Conservation (phyloP, 352 stramenopile species). For the Phytophthora syringae region DNA sequence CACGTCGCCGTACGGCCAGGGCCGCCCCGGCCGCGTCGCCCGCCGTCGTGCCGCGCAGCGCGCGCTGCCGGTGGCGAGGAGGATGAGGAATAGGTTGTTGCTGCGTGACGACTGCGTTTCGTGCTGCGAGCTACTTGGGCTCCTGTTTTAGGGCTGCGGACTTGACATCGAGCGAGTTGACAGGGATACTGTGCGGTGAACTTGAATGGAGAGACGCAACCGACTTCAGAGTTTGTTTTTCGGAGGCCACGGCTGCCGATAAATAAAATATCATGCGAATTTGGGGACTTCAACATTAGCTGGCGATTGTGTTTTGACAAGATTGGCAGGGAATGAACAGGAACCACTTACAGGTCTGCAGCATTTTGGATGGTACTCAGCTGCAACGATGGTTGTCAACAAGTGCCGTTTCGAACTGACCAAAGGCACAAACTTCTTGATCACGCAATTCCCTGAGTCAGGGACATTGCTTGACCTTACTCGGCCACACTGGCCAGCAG, state of each 20-base stretch:
- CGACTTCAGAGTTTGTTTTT: conserved; percentile 38
- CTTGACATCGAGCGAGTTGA: too few species aligned
- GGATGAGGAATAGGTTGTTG: conserved; percentile 82
- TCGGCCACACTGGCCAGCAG: conserved; percentile 30
- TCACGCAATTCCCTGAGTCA: too few species aligned
- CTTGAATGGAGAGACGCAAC: not conserved
- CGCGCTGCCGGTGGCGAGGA: conserved; percentile 90
- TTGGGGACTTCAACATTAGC: conserved; percentile 59
- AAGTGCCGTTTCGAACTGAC: too few species aligned
- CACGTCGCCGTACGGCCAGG: conserved; percentile 98
- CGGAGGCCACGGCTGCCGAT: conserved; percentile 35
- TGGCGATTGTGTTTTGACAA: conserved; percentile 1
- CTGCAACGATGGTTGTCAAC: too few species aligned
- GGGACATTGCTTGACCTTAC: too few species aligned
- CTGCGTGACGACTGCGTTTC: conserved; percentile 31
- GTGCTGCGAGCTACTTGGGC: conserved; percentile 23
- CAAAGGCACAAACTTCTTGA: too few species aligned
- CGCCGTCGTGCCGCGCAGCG: conserved; percentile 94
- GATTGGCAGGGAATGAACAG: not conserved
- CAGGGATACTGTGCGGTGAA: not conserved
- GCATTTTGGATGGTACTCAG: too few species aligned
- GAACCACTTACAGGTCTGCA: not conserved
- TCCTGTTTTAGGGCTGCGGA: conserved; percentile 22
- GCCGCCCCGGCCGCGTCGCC: conserved; percentile 95
- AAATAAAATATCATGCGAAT: conserved; percentile 90